Base-by-base conservation (phyloP, 805 yeast species). In the Clavispora fructus region DNA sequence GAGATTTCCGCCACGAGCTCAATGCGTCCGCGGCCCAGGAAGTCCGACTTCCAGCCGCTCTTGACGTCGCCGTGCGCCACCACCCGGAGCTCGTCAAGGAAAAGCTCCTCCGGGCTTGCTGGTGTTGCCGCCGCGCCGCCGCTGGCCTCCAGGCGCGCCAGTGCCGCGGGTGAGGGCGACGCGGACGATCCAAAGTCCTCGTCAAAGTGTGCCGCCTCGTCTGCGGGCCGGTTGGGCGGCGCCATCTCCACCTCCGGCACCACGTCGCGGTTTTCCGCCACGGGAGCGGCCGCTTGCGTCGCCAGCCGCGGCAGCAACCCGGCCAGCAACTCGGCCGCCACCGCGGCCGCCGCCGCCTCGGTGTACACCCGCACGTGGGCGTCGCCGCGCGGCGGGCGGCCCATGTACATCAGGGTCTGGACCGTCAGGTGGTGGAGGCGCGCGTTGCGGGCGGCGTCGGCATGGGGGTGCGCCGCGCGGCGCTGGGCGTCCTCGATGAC, bases 1-100 rank as follows among this genome's bases (percentile, higher is more conserved):
- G 78, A 75, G 35, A 87, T 77, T 39, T 86, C 88, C 0, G 87
- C 88, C 28, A 85, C 83, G 40, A 90, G 63, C 63, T 89, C 96
- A 49, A 91, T 83, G 45, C 79, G 74, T 6, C 99, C 99, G 39
- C 75, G 74, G 37, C 81, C 85, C 6, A 82, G 66, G 61, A 85
- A 91, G 64, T 94, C 99, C 1, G 94, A 81, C 63, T 94, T 94
- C 99, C 99, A 94, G 4, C 99, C 99, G 28, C 78, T 74, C 60
- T 86, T 87, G 59, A 89, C 65, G 50, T 87, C 96, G 10, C 97
- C 97, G 45, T 82, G 77, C 11, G 84, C 78, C 8, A 94, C 69
- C 5, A 87, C 79, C 28, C 91, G 75, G 7, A 78, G 76, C 58
- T 91, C 96, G 62, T 90, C 95, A 11, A 82, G 63, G 55, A 77